phyloP scores from a whole-genome alignment of 1,284 basidiomycete species.

The Thelephora terrestris region DNA sequence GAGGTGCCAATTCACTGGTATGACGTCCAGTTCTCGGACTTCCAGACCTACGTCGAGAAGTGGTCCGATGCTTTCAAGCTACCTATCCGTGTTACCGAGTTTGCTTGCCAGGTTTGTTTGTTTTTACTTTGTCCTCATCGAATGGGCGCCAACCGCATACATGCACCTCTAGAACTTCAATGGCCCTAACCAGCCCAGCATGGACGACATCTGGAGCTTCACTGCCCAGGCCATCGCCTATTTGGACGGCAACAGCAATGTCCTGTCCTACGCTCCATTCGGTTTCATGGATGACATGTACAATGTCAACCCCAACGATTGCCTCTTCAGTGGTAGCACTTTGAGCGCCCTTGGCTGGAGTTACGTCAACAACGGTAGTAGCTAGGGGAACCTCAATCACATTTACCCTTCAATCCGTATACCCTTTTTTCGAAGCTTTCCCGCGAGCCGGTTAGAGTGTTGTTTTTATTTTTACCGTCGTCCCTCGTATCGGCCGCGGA shows the following conservation, averaged over 20 bases:
- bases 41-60: constrained; percentile 29
- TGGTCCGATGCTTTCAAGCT: constrained; percentile 28
- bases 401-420: background rate
- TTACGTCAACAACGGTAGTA: constrained; percentile 28
- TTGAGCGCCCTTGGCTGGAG: constrained; percentile 41
- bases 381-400: constrained; percentile 12
- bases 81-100: constrained; percentile 36
- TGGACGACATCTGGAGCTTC: constrained; percentile 43
- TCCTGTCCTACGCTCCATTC: constrained; percentile 59
- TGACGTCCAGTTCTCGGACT: constrained; percentile 27
- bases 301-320: constrained; percentile 56
- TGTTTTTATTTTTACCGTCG: background rate
- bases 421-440: background rate
- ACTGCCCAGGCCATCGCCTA: constrained; percentile 44
- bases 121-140: background rate
- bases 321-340: constrained; percentile 31
- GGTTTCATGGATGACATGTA: constrained; percentile 66
- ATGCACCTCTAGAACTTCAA: constrained; percentile 44
- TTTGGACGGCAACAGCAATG: constrained; percentile 43
- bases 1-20: constrained; percentile 35
- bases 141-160: background rate
- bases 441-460: background rate
- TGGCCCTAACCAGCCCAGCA: constrained; percentile 41
- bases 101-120: constrained; percentile 24
- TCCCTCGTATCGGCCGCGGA: background rate